Evolutionary conservation across 441 rosid species (phyloP), one percentile per base, ranked within the genome.

Genomic region (Jatropha podagrica): DNA sequence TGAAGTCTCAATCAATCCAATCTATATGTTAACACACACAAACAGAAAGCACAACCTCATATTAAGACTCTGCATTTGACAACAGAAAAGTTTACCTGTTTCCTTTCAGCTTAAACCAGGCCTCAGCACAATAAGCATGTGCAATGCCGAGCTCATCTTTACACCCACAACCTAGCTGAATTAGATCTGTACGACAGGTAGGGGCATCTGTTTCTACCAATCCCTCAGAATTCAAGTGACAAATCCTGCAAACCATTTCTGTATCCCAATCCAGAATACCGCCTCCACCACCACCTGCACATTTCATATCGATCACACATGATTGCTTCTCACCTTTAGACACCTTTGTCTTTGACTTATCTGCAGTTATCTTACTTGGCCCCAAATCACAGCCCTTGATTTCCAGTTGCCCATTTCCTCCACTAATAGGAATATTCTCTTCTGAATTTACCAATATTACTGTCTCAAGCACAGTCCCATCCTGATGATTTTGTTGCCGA

Each of bases 71-170:
- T 38, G 68, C 2, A 38, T 72, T 59, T 49, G 7, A 56, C 75
- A 51, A 67, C 18, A 73, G 32, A 73, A 59, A 69, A 23, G 27
- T 13, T 76, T 86, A 95, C 98, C 97, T 92, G 86, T 90, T 95
- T 81, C 97, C 97, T 87, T 84, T 91, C 40, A 91, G 85, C 85
- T 86, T 95, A 83, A 95, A 95, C 97, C 97, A 95, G 42, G 91
- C 88, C 86, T 95, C 97, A 0, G 96, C 97, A 68, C 97, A 95
- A 73, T 87, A 86, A 37, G 66, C 80, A 83, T 95, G 98, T 11
- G 91, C 94, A 80, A 85, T 80, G 71, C 91, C 97, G 18, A 95
- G 97, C 74, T 92, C 97, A 78, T 87, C 93, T 88, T 95, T 95
- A 78, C 98, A 95, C 23, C 88, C 88, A 81, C 98, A 95, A 59